Conservation (phyloP, 2,329 filamentous ascomycete species). For the Pseudogymnoascus sp. region DNA sequence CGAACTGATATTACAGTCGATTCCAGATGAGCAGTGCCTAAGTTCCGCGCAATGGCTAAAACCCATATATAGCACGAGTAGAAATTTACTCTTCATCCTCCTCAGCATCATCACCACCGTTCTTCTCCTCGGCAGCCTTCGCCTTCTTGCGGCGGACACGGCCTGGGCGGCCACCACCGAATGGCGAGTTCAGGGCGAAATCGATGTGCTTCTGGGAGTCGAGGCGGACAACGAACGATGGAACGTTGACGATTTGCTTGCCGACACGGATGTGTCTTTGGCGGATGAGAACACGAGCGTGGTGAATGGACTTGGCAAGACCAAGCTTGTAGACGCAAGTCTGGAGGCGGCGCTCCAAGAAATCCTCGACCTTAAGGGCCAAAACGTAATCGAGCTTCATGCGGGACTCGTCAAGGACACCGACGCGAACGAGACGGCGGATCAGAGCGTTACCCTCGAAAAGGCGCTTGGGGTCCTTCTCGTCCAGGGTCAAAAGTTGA, state of each 20-base stretch:
- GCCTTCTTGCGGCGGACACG: constrained; percentile 99
- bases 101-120: constrained; percentile 74
- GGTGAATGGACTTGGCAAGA: constrained; percentile 99
- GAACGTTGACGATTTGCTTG: constrained; percentile 99
- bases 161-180: constrained; percentile 91
- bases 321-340: constrained; percentile 99
- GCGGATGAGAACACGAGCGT: constrained; percentile 98
- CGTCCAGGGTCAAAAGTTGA: constrained; percentile 99
- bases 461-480: constrained; percentile 99
- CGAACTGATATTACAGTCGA: constrained; percentile 41
- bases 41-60: constrained; percentile 27
- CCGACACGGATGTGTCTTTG: constrained; percentile 99
- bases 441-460: constrained; percentile 99
- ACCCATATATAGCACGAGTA: constrained; percentile 13
- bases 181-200: constrained; percentile 95
- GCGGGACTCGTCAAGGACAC: constrained; percentile 99
- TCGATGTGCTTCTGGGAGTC: constrained; percentile 99
- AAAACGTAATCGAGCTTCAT: constrained; percentile 99
- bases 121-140: constrained; percentile 83
- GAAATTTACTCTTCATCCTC: constrained; percentile 45
- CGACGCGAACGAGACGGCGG: constrained; percentile 98
- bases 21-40: constrained; percentile 32
- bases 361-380: constrained; percentile 98
- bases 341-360: constrained; percentile 99
- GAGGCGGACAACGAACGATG: constrained; percentile 98